Evolutionary conservation across 805 yeast genomes (phyloP).

Genomic region (Ogataea pilisensis): DNA sequence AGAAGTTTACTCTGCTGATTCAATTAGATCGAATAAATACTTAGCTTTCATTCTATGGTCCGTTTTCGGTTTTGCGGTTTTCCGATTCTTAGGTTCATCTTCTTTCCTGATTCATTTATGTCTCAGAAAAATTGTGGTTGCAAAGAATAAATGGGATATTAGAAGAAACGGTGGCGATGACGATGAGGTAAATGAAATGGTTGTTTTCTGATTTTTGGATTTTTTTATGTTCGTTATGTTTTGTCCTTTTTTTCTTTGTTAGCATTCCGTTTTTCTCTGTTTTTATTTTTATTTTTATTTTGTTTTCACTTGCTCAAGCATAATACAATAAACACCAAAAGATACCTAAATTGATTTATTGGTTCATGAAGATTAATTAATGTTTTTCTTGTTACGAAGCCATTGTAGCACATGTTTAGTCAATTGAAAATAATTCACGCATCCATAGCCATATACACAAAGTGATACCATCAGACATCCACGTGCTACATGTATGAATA

Average conservation of each 20-base stretch:
- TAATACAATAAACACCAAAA: too few species aligned
- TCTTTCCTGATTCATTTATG: conserved; percentile 52
- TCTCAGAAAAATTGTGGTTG: conserved; percentile 30
- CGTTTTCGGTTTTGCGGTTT: conserved; percentile 77
- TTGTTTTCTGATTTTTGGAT: conserved; percentile 9
- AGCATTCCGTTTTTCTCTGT: too few species aligned
- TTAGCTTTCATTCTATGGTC: conserved; percentile 86
- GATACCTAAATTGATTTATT: too few species aligned
- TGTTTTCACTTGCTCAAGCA: too few species aligned
- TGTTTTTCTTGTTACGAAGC: too few species aligned
- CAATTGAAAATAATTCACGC: too few species aligned
- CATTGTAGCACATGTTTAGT: too few species aligned
- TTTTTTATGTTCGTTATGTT: not conserved
- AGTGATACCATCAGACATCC: too few species aligned
- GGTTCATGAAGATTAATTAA: too few species aligned
- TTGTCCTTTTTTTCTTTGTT: not conserved
- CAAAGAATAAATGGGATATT: conserved; percentile 31
- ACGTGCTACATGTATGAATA: too few species aligned
- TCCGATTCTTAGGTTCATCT: conserved; percentile 80
- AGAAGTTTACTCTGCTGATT: conserved; percentile 70
- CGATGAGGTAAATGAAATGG: conserved; percentile 19
- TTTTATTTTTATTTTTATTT: too few species aligned
- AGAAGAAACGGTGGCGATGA: conserved; percentile 13
- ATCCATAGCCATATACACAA: too few species aligned
- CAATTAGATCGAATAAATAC: conserved; percentile 67